Evolutionary conservation across 257 asterid species (phyloP).

Genomic region (Jasminum sambac): DNA sequence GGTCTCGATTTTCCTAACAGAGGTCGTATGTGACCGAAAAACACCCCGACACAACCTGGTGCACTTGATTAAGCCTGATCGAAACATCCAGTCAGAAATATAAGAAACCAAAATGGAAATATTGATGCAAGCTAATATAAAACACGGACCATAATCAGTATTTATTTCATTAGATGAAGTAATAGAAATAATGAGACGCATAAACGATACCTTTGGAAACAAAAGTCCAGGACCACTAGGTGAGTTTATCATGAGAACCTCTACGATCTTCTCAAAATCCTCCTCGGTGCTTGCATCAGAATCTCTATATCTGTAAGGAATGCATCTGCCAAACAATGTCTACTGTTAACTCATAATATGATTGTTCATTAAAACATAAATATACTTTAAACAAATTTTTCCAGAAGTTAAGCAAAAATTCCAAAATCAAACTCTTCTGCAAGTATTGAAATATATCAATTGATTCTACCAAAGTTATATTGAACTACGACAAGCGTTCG

Average conservation of each 20-base stretch:
- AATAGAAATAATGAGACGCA: neutral
- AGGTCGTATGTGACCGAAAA: too few relatives aligned
- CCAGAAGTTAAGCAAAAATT: too few relatives aligned
- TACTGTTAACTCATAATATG: neutral
- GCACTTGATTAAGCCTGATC: too few relatives aligned
- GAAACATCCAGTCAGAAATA: neutral
- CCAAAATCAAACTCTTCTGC: neutral
- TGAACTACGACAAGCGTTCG: neutral
- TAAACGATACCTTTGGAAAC: constrained; percentile 32
- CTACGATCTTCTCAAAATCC: constrained; percentile 27
- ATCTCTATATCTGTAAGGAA: constrained; percentile 32
- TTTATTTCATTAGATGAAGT: neutral
- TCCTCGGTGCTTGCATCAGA: constrained; percentile 10
- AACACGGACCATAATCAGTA: neutral
- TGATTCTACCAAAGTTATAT: neutral
- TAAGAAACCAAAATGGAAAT: neutral
- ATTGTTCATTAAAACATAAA: neutral
- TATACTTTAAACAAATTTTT: neutral
- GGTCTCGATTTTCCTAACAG: too few relatives aligned
- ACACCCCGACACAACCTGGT: too few relatives aligned
- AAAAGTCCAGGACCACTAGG: constrained; percentile 39
- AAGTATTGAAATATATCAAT: neutral
- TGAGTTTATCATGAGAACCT: constrained; percentile 41
- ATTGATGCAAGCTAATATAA: neutral
- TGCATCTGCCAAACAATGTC: constrained; percentile 29